A percentile compares a stretch with the other conserved stretches of the same genome.
These are phyloP conservation scores for Metschnikowia anglica DNA, from an alignment of 805 yeast genomes.

Conservation along the genomic window DNA sequence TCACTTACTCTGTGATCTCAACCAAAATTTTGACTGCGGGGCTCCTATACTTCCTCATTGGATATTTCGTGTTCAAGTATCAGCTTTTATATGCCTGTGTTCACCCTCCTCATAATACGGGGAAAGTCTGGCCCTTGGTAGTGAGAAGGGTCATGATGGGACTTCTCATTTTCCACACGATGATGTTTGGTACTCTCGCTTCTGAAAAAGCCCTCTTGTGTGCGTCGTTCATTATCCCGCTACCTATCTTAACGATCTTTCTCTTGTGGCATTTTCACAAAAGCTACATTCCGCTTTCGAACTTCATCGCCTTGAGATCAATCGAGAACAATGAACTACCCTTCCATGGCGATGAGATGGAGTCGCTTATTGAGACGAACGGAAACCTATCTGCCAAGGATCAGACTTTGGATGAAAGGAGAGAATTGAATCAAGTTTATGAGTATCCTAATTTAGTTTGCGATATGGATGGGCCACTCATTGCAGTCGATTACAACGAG, in stretches of 20 bases:
- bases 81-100: conserved; percentile 87
- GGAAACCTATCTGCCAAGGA: conserved; percentile 21
- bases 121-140: conserved; percentile 92
- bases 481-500: conserved; percentile 58
- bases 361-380: conserved; percentile 14
- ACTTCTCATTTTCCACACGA: conserved; percentile 76
- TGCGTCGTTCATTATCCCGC: conserved; percentile 70
- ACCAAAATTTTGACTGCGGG: conserved; percentile 86
- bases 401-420: conserved; percentile 71
- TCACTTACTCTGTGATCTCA: conserved; percentile 86
- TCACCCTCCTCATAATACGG: conserved; percentile 96
- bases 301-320: conserved; percentile 85
- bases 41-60: conserved; percentile 74
- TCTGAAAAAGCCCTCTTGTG: conserved; percentile 75
- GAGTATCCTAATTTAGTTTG: conserved; percentile 72
- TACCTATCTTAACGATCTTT: conserved; percentile 66
- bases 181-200: conserved; percentile 89
- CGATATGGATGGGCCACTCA: conserved; percentile 82
- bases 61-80: conserved; percentile 87
- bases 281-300: conserved; percentile 74
- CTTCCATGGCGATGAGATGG: conserved; percentile 24
- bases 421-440: conserved; percentile 71
- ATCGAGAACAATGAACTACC: conserved; percentile 49
- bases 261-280: conserved; percentile 79
- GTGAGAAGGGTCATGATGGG: conserved; percentile 83